Evolutionary conservation across 106 monocot species (phyloP).

Genomic region (Dendrobium officinale): DNA sequence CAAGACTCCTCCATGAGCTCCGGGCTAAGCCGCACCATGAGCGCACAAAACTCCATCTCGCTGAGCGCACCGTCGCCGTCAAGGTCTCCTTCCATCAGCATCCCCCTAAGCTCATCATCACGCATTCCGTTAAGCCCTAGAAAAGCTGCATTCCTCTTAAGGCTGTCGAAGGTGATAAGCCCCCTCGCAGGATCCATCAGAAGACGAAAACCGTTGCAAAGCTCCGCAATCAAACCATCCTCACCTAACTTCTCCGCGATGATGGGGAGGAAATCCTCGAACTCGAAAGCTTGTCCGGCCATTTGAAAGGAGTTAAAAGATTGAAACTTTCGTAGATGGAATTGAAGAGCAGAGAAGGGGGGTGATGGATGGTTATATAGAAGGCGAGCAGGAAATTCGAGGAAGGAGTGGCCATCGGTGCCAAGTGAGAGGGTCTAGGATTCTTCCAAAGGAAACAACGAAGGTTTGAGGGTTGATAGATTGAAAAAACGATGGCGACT

Average conservation of each 20-base stretch:
- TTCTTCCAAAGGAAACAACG: constrained; percentile 5
- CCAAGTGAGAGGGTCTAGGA: constrained; percentile 1
- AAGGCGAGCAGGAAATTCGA: neutral
- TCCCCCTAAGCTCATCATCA: constrained; percentile 19
- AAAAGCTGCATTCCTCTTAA: constrained; percentile 13
- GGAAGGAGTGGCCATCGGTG: constrained; percentile 6
- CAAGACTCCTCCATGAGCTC: constrained; percentile 19
- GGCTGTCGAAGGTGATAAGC: constrained; percentile 21
- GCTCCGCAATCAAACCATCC: constrained; percentile 21
- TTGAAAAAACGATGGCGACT: neutral
- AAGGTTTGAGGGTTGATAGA: neutral
- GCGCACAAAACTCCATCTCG: constrained; percentile 30
- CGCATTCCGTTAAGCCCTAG: constrained; percentile 14
- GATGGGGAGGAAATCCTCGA: constrained; percentile 13
- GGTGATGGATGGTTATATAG: constrained; percentile 4
- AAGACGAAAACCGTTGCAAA: constrained; percentile 20
- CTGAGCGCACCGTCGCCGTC: constrained; percentile 21
- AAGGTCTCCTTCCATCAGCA: constrained; percentile 20
- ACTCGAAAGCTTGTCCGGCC: constrained; percentile 6
- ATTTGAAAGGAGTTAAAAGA: neutral
- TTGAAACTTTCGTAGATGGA: neutral
- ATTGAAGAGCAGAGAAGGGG: neutral
- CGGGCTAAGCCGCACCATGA: constrained; percentile 30
- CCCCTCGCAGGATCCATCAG: constrained; percentile 22
- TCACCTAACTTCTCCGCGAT: constrained; percentile 13